These are phyloP conservation scores for Penicillium hordei DNA, from an alignment of 2,329 filamentous ascomycete genomes.

Conservation along the genomic window DNA sequence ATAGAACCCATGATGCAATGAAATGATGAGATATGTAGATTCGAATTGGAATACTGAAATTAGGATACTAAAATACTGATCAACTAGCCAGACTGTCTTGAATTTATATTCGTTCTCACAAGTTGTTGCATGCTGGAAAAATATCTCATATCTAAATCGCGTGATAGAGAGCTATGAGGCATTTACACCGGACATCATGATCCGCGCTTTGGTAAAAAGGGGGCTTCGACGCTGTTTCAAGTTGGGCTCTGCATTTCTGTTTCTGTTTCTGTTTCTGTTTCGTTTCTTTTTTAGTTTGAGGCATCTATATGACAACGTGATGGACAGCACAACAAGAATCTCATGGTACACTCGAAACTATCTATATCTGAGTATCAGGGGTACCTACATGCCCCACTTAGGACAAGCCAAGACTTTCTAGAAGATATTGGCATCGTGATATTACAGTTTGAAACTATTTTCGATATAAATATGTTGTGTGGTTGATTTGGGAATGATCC, in stretches of 20 bases:
- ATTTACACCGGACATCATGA: constrained; percentile 7
- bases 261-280: no score
- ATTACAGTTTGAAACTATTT: not conserved
- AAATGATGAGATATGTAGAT: not conserved
- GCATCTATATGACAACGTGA: not conserved
- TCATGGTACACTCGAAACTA: not conserved
- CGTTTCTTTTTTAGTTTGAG: not conserved
- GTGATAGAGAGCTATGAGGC: constrained; percentile 1
- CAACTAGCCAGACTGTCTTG: not conserved
- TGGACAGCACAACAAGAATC: not conserved
- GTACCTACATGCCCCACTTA: not conserved
- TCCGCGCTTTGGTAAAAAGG: not conserved
- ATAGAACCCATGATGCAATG: constrained; percentile 3
- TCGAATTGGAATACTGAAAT: not conserved
- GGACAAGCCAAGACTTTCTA: constrained; percentile 12
- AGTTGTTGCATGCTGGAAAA: not conserved
- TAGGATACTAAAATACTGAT: not conserved
- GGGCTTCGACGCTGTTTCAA: not conserved
- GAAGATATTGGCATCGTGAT: constrained; percentile 6
- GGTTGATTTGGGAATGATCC: not conserved
- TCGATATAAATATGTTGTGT: not conserved
- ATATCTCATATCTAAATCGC: constrained; percentile 2
- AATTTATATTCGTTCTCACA: not conserved
- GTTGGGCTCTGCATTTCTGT: no score
- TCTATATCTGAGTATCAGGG: not conserved